Base-by-base conservation (phyloP, 192 early-diverging fungal species). In the Coemansia sp. region DNA sequence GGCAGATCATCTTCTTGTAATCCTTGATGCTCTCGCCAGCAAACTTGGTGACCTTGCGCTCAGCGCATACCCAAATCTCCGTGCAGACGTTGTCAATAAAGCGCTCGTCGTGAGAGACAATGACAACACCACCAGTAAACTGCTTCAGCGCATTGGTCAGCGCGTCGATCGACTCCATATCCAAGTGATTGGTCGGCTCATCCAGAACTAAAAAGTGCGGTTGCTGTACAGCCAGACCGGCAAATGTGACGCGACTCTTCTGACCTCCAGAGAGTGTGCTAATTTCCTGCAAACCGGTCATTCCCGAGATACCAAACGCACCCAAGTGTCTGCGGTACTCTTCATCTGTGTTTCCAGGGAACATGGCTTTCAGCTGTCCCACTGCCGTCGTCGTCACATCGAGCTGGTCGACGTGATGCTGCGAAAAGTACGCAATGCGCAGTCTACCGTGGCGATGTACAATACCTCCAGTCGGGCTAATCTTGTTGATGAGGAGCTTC, bases 41-140 rank as follows among this genome's bases (percentile, higher is more conserved):
- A 81, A 98, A 99, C 69, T 90, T 89, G 55, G 75, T 83, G 59
- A 99, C 85, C 72, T 86, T 89, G 21, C 91, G 87, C 53, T 85
- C 84, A 27, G 91, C 88, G 75, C 97, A 99, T 12, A 98, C 88
- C 97, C 97, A 99, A 59, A 94, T 85, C 64, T 94, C 91, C 16
- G 82, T 87, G 80, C 90, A 90, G n/a, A 92, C 88, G 11, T 85
- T 80, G 68, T 86, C 86, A 56, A 99, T 98, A 67, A 99, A 90
- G 29, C 97, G 85, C 77, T 98, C 95, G 82, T 98, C 96, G 89
- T 98, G 97, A 59, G 91, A 93, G 47, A 99, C 96, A 60, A 99
- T 87, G 52, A 95, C 90, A 12, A 99, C 91, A 39, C 95, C 97
- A 65, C 97, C 97, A 61, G 89, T 85, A 75, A 95, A 99, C 62